Evolutionary conservation across 2,329 filamentous ascomycete genomes (phyloP).

Genomic region (Calonectria naviculata): DNA sequence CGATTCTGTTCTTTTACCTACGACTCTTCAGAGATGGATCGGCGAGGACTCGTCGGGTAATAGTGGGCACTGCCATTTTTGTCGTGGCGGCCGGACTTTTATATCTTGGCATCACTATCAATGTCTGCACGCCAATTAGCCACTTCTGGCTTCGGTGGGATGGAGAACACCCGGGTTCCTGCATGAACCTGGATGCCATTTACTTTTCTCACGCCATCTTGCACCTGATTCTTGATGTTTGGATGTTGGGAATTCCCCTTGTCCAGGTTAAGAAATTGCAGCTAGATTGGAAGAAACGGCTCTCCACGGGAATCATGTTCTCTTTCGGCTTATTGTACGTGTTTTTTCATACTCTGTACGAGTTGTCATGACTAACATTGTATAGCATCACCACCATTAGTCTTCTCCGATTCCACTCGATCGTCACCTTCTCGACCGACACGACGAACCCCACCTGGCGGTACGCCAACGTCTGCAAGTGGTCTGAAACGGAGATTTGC

Average conservation of each 20-base stretch:
- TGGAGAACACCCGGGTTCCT: neutral
- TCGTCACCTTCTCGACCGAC: neutral
- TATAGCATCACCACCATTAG: neutral
- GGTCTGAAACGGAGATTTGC: neutral
- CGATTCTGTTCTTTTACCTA: neutral
- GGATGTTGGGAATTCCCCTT: slow-evolving; percentile 55
- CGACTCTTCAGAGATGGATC: neutral
- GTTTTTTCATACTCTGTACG: too few species aligned
- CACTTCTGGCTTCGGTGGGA: neutral
- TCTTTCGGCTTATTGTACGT: slow-evolving; percentile 53
- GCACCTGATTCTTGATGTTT: slow-evolving; percentile 55
- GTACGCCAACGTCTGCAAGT: neutral
- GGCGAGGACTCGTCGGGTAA: neutral
- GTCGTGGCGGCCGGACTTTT: neutral
- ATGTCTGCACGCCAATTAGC: neutral
- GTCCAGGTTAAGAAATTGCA: slow-evolving; percentile 48
- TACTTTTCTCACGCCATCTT: slow-evolving; percentile 52
- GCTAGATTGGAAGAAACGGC: slow-evolving; percentile 54
- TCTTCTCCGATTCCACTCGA: neutral
- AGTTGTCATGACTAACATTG: neutral
- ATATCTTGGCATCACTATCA: slow-evolving; percentile 28
- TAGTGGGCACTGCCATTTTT: neutral
- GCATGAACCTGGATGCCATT: neutral
- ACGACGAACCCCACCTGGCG: neutral
- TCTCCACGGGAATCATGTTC: slow-evolving; percentile 56